These are phyloP conservation scores for Neurospora sp. DNA, from an alignment of 2,329 filamentous ascomycete species.

Conservation along the genomic window DNA sequence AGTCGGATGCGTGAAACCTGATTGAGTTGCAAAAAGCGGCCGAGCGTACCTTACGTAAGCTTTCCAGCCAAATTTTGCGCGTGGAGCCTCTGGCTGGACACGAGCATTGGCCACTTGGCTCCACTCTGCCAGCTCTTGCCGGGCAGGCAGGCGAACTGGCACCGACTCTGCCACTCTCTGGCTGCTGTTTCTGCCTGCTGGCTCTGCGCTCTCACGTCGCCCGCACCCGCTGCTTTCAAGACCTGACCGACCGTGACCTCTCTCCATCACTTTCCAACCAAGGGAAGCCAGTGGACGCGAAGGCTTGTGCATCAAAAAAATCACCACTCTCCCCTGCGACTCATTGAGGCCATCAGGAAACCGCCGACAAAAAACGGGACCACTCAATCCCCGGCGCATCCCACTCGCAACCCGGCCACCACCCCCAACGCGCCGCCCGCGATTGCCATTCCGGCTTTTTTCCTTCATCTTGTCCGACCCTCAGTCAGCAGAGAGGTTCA, in stretches of 20 bases:
- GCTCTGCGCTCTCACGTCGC: background rate
- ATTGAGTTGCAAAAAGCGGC: background rate
- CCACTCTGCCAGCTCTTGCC: background rate
- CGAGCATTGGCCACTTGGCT: background rate
- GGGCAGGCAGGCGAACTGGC: background rate
- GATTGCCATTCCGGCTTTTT: constrained; percentile 34
- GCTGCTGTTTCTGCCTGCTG: background rate
- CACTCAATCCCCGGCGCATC: constrained; percentile 44
- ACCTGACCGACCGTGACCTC: constrained; percentile 30
- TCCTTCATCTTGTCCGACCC: constrained; percentile 16
- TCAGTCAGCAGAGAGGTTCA: constrained; percentile 7
- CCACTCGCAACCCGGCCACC: constrained; percentile 25
- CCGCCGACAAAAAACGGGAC: constrained; percentile 41
- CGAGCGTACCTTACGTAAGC: background rate
- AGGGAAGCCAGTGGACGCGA: constrained; percentile 17
- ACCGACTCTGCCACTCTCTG: background rate
- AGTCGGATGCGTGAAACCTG: background rate
- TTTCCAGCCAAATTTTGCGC: background rate
- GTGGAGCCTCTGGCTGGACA: background rate
- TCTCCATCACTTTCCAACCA: background rate
- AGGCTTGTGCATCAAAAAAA: constrained; percentile 52
- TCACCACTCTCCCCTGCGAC: constrained; percentile 49
- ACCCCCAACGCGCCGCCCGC: constrained; percentile 31
- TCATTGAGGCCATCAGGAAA: constrained; percentile 49
- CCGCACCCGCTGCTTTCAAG: background rate